Evolutionary conservation across 2,329 filamentous ascomycete species (phyloP), one percentile per base, ranked within the genome.

Genomic region (Beauveria varroae): DNA sequence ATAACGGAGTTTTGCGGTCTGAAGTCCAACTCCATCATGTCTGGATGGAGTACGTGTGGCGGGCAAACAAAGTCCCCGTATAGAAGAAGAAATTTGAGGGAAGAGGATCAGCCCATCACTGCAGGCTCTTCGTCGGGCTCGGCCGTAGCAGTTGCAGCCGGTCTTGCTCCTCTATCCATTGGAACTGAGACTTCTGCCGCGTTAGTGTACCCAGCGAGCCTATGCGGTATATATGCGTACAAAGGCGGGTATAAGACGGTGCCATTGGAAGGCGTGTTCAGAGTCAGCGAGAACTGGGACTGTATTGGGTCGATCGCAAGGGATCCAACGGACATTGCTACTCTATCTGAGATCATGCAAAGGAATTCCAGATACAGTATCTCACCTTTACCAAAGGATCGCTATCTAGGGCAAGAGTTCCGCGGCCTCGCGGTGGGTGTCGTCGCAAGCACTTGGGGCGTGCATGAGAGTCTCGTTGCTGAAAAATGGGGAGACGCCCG

Each of bases 1-100:
- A 51, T 63, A 43, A 63, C 62, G 12, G 62, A 63, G 16, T 53
- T 63, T 18, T 63, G 62, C n/a, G 62, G 62, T 16, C 44, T 60
- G n/a, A 63, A 57, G 52, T 63, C 43, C 41, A 40, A 44, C 22
- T 54, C 2, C 12, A 34, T 41, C 22, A 28, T 10, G 16, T 41
- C 24, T 26, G 62, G 62, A 3, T 63, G 57, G 57, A 56, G 51
- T 26, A 47, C 44, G 1, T 16, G 28, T 12, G 57, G 44, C 14
- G 62, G 62, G 3, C 62, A 63, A 16, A 63, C 62, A 22, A 47
- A 52, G n/a, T 60, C 57, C 3, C 62, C 62, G 7, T 63, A 63
- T 24, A 37, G 62, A 30, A 37, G 52, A 20, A 18, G 52, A n/a
- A 22, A 53, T 22, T 46, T 63, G 16, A 18, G 12, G n/a, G 57